Conservation (phyloP, 2,329 filamentous ascomycete genomes). For the Verticillium isaacii region DNA sequence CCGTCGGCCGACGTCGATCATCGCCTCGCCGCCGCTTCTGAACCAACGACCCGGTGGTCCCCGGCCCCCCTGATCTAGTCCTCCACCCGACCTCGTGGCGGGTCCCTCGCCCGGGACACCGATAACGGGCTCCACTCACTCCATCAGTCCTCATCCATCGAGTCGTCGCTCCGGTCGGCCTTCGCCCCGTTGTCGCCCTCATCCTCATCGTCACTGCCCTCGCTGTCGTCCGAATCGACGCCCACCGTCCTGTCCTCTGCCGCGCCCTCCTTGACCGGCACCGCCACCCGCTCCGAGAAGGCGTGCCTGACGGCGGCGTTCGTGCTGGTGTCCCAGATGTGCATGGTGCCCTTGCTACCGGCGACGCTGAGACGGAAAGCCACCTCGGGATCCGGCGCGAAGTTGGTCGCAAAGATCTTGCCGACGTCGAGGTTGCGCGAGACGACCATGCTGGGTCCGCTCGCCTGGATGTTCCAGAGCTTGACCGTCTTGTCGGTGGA, state of each 20-base stretch:
- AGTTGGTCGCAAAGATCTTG: conserved; percentile 86
- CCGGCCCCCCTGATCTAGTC: not conserved
- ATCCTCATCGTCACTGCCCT: conserved; percentile 59
- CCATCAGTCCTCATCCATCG: conserved; percentile 52
- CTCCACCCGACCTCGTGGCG: not conserved
- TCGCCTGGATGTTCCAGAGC: conserved; percentile 83
- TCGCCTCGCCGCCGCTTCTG: not conserved
- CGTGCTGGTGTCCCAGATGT: conserved; percentile 95
- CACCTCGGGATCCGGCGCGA: conserved; percentile 86
- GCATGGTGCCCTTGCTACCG: conserved; percentile 86
- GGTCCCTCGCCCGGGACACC: not conserved
- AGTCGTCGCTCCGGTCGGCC: conserved; percentile 38
- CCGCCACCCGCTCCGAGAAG: conserved; percentile 64
- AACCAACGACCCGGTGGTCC: not conserved
- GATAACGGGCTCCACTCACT: not conserved
- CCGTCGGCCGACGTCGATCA: not conserved
- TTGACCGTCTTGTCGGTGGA: conserved; percentile 95
- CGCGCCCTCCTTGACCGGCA: conserved; percentile 55
- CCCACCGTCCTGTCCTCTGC: conserved; percentile 75
- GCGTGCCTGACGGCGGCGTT: conserved; percentile 80
- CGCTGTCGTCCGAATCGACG: conserved; percentile 63
- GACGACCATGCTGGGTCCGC: conserved; percentile 84
- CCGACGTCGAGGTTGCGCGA: conserved; percentile 89
- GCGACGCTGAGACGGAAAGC: conserved; percentile 90
- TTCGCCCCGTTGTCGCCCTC: conserved; percentile 35